Evolutionary conservation across 2,329 filamentous ascomycete species (phyloP).

Genomic region (Madurella fahalii): DNA sequence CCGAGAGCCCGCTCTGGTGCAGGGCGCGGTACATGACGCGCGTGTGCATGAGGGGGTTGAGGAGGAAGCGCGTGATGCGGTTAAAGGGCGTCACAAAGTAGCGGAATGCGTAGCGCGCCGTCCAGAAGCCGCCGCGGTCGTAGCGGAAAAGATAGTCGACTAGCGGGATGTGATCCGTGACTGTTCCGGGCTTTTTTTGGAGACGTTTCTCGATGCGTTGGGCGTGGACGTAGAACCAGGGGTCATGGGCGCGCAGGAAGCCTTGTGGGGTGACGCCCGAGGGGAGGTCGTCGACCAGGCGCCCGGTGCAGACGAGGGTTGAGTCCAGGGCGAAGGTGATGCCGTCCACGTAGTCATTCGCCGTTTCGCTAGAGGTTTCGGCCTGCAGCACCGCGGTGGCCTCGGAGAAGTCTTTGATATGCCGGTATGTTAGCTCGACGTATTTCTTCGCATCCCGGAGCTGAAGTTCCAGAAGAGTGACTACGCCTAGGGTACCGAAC

Average conservation of each 20-base stretch:
- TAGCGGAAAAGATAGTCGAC: conserved; percentile 62
- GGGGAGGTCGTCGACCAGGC: conserved; percentile 48
- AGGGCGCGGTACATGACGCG: conserved; percentile 62
- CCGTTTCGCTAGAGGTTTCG: conserved; percentile 2
- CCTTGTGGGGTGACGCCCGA: neutral
- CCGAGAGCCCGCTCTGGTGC: conserved; percentile 56
- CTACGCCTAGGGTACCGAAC: conserved; percentile 58
- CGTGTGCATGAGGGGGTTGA: conserved; percentile 61
- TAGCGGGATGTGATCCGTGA: conserved; percentile 3
- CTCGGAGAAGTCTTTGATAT: conserved; percentile 3
- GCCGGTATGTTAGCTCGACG: conserved; percentile 12
- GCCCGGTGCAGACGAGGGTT: conserved; percentile 59
- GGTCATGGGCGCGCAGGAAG: conserved; percentile 57
- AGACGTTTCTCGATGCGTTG: conserved; percentile 37
- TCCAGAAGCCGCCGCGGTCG: conserved; percentile 68
- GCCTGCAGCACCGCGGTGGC: neutral
- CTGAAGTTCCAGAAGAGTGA: conserved; percentile 36
- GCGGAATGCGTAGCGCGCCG: conserved; percentile 56
- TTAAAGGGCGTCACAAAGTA: conserved; percentile 66
- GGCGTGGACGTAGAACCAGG: conserved; percentile 72
- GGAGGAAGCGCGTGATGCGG: conserved; percentile 54
- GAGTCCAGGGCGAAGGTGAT: conserved; percentile 56
- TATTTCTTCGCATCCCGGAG: conserved; percentile 6
- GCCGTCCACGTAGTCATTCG: conserved; percentile 62
- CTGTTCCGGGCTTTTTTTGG: fast-evolving